A percentile compares a stretch with the other conserved stretches of the same genome.
These are phyloP conservation scores for Aspergillus bombycis DNA, from an alignment of 2,329 filamentous ascomycete genomes.

Conservation along the genomic window DNA sequence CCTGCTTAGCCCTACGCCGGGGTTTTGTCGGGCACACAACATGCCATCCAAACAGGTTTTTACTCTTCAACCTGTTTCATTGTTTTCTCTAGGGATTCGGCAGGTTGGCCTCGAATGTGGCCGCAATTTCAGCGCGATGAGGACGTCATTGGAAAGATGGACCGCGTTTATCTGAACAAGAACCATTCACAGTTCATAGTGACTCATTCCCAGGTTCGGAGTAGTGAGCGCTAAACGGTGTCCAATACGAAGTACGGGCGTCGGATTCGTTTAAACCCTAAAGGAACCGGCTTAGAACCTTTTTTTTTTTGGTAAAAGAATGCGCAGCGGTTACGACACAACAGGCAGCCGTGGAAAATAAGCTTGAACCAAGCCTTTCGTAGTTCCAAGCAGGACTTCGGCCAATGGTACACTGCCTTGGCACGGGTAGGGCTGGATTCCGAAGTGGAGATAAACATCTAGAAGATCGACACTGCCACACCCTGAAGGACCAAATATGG, in stretches of 20 bases:
- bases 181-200: background rate
- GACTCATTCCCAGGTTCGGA: background rate
- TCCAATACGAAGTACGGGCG: background rate
- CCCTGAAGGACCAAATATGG: background rate
- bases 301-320: background rate
- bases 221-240: background rate
- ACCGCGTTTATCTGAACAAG: background rate
- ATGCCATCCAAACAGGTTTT: background rate
- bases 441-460: background rate
- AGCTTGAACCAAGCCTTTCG: slow-evolving; percentile 3
- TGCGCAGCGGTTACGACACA: background rate
- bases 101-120: background rate
- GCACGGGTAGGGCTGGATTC: slow-evolving; percentile 1
- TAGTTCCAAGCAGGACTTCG: background rate
- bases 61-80: background rate
- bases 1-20: background rate
- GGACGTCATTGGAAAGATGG: background rate
- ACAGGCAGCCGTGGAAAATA: background rate
- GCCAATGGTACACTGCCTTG: background rate
- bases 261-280: background rate
- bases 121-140: background rate
- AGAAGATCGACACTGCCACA: background rate
- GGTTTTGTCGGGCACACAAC: background rate
- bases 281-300: background rate
- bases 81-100: background rate